Conservation (phyloP, 345 rosid genomes). For the Ricinus communis region DNA sequence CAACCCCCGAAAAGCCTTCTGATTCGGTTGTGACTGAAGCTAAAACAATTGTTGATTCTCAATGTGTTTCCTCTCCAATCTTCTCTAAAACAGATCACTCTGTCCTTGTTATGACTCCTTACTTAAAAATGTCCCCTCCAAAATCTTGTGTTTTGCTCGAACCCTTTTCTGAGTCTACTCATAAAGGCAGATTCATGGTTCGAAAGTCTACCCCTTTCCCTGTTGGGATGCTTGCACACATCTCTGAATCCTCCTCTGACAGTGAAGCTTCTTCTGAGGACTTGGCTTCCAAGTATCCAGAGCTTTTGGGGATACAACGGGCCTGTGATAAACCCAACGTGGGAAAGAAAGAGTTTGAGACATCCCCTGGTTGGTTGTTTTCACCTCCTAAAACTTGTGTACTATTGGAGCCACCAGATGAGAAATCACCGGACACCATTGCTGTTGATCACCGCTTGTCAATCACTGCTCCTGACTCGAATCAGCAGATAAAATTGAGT, state of each 20-base stretch:
- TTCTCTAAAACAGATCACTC: conserved; percentile 38
- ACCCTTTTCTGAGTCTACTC: conserved; percentile 44
- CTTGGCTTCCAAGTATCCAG: conserved; percentile 63
- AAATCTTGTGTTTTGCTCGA: conserved; percentile 72
- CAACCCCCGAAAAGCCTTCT: conserved; percentile 39
- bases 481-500: conserved; percentile 17
- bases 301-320: conserved; percentile 60
- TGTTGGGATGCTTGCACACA: conserved; percentile 39
- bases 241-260: conserved; percentile 61
- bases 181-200: conserved; percentile 26
- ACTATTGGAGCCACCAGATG: conserved; percentile 61
- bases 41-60: conserved; percentile 23
- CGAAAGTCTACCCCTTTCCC: conserved; percentile 61
- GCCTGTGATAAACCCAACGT: conserved; percentile 40
- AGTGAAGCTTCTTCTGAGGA: conserved; percentile 44
- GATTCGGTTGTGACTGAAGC: conserved; percentile 22
- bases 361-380: conserved; percentile 76
- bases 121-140: conserved; percentile 76
- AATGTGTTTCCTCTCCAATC: conserved; percentile 44
- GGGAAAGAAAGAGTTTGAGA: conserved; percentile 44
- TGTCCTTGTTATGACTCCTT: conserved; percentile 63
- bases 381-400: conserved; percentile 91
- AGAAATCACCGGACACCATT: conserved; percentile 27
- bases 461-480: conserved; percentile 14
- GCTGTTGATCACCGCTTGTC: conserved; percentile 23